A percentile compares a stretch with the other conserved stretches of the same genome.
phyloP scores from a whole-genome alignment of 2,329 filamentous ascomycete genomes.

The Colletotrichum chrysophilum region DNA sequence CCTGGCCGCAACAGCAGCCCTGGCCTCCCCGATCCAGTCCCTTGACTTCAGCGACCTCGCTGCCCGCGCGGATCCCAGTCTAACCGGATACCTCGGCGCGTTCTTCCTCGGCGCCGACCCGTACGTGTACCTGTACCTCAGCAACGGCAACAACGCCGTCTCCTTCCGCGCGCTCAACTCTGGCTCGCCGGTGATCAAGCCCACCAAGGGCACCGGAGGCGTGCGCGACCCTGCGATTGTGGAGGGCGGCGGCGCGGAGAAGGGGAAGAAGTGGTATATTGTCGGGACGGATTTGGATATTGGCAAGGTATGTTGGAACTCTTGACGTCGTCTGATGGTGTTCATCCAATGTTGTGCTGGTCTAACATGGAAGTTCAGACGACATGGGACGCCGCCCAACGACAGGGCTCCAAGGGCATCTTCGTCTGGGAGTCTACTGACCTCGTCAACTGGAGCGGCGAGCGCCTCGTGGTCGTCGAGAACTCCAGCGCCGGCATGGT shows the following conservation, averaged over 20 bases:
- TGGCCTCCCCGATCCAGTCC: conserved; percentile 12
- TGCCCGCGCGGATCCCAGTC: conserved; percentile 38
- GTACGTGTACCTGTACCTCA: conserved; percentile 59
- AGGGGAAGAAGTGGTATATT: conserved; percentile 59
- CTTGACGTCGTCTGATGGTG: background rate
- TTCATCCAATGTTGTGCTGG: background rate
- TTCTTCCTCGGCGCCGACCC: conserved; percentile 61
- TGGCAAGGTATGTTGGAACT: conserved; percentile 35
- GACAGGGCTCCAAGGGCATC: conserved; percentile 55
- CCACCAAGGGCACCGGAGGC: conserved; percentile 55
- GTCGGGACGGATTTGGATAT: conserved; percentile 61
- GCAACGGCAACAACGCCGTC: conserved; percentile 54
- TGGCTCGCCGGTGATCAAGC: conserved; percentile 51
- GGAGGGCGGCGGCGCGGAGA: conserved; percentile 48
- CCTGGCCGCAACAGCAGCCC: background rate
- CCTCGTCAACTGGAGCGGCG: conserved; percentile 52
- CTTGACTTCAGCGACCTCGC: conserved; percentile 30
- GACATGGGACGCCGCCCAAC: conserved; percentile 56
- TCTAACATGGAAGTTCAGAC: conserved; percentile 37
- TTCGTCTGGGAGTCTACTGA: conserved; percentile 61
- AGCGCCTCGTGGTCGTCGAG: conserved; percentile 55
- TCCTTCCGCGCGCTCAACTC: conserved; percentile 54
- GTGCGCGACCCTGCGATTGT: conserved; percentile 59
- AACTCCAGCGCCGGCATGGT: conserved; percentile 61
- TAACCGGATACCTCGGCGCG: conserved; percentile 57